Evolutionary conservation across 2,329 filamentous ascomycete genomes (phyloP).

Genomic region (Cladophialophora chaetospira): DNA sequence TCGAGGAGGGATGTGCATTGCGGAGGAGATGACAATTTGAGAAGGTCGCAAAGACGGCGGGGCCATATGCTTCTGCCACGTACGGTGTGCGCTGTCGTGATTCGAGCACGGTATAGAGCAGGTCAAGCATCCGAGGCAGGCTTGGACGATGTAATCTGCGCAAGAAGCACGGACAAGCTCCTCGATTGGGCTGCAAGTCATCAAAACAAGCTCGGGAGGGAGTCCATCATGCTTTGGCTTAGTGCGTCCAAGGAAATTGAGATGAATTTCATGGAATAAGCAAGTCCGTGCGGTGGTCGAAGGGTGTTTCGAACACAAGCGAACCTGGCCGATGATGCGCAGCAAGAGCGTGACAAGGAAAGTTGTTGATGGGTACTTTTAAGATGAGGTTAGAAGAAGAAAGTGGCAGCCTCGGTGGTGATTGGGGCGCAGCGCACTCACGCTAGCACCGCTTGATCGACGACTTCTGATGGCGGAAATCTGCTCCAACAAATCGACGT

Average conservation of each 20-base stretch:
- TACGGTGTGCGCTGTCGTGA: slow-evolving; percentile 8
- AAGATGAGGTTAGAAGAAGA: slow-evolving; percentile 28
- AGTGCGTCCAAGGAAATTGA: slow-evolving; percentile 15
- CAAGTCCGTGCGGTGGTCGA: not conserved
- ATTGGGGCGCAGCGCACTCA: slow-evolving; percentile 13
- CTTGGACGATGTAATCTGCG: slow-evolving; percentile 17
- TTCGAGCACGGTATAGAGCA: slow-evolving; percentile 20
- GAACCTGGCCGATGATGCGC: not conserved
- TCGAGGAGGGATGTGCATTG: not conserved
- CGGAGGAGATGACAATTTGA: slow-evolving; percentile 22
- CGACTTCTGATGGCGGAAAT: not conserved
- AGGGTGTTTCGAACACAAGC: slow-evolving; percentile 1
- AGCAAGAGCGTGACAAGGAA: not conserved
- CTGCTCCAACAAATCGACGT: slow-evolving; percentile 10
- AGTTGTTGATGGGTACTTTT: not conserved
- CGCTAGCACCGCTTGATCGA: slow-evolving; percentile 18
- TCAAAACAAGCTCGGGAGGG: slow-evolving; percentile 2
- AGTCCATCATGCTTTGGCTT: slow-evolving; percentile 11
- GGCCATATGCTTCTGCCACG: not conserved
- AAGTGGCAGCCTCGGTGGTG: slow-evolving; percentile 1
- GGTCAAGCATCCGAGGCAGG: slow-evolving; percentile 11
- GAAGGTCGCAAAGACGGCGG: slow-evolving; percentile 15
- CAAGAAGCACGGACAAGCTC: not conserved
- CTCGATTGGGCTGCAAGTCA: slow-evolving; percentile 17
- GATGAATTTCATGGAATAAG: slow-evolving; percentile 7